These are phyloP conservation scores for Trypanosoma lewisi DNA, from an alignment of 208 protist genomes.

Conservation along the genomic window DNA sequence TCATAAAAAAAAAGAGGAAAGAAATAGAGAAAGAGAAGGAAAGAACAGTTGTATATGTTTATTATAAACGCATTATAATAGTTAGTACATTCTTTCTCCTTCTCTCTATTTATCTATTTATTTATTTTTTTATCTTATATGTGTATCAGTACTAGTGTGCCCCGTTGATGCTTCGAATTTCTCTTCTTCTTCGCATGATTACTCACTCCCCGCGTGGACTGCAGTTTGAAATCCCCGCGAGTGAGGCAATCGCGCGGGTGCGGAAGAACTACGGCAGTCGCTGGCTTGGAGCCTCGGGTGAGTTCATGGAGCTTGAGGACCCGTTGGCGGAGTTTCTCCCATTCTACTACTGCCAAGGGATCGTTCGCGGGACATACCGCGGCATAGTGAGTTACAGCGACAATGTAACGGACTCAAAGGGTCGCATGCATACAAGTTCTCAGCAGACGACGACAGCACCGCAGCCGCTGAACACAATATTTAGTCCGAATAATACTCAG, in stretches of 20 bases:
- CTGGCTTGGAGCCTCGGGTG: slow-evolving; percentile 65
- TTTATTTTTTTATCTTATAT: slow-evolving; percentile 8
- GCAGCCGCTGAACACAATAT: slow-evolving; percentile 57
- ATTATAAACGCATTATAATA: too few species aligned
- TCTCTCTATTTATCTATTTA: slow-evolving; percentile 2
- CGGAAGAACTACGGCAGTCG: slow-evolving; percentile 54
- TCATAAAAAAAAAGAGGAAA: too few species aligned
- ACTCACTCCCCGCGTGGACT: slow-evolving; percentile 75
- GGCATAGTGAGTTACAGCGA: slow-evolving; percentile 53
- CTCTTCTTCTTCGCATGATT: slow-evolving; percentile 21
- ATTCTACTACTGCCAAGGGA: slow-evolving; percentile 82
- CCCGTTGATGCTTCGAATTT: slow-evolving; percentile 39
- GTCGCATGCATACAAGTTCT: slow-evolving; percentile 22
- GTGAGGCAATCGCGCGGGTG: slow-evolving; percentile 47
- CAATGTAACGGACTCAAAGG: slow-evolving; percentile 23
- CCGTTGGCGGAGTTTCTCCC: slow-evolving; percentile 84
- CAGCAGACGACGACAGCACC: slow-evolving; percentile 39
- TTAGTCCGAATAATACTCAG: slow-evolving; percentile 75
- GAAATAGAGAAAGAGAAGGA: too few species aligned
- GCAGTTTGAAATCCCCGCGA: slow-evolving; percentile 49
- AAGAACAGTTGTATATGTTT: too few species aligned
- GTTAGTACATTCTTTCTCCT: too few species aligned
- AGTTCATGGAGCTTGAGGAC: slow-evolving; percentile 49
- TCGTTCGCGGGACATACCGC: slow-evolving; percentile 49
- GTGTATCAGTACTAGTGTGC: not conserved